These are phyloP conservation scores for Pancytospora philotis DNA, from an alignment of 371 early-diverging fungal species.

Conservation along the genomic window DNA sequence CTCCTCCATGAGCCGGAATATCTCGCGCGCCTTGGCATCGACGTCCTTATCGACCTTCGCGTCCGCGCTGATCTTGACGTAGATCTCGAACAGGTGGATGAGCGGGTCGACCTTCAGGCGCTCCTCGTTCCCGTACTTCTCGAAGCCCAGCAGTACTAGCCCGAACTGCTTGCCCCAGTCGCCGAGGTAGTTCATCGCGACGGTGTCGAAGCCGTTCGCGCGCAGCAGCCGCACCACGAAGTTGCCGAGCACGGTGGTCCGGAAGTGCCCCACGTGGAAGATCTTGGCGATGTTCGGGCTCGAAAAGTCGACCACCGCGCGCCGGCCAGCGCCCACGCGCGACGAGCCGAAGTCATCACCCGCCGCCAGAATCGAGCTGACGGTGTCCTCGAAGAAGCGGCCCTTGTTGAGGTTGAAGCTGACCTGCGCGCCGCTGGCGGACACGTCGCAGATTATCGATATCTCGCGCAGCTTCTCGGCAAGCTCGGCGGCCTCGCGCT, in stretches of 20 bases:
- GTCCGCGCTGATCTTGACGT: constrained; percentile 76
- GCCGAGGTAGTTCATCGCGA: constrained; percentile 90
- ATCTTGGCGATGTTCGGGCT: constrained; percentile 99
- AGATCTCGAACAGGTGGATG: constrained; percentile 80
- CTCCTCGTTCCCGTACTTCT: constrained; percentile 70
- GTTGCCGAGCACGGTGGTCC: constrained; percentile 92
- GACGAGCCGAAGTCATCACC: constrained; percentile 42
- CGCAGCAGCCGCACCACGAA: constrained; percentile 72
- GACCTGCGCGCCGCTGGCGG: constrained; percentile 8
- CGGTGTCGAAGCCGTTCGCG: constrained; percentile 72
- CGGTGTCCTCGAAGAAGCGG: constrained; percentile 18
- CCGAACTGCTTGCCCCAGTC: constrained; percentile 99
- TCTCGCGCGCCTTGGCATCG: constrained; percentile 77
- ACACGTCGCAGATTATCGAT: constrained; percentile 22
- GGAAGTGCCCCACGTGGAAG: constrained; percentile 95
- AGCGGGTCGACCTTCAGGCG: constrained; percentile 73
- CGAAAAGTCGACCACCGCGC: constrained; percentile 76
- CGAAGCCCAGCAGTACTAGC: constrained; percentile 78
- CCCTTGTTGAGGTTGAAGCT: constrained; percentile 44
- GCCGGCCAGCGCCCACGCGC: constrained; percentile 63
- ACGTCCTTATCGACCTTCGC: constrained; percentile 65
- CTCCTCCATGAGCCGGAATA: constrained; percentile 91
- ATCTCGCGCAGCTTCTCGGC: constrained; percentile 10
- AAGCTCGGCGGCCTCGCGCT: constrained; percentile 20
- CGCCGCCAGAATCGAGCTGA: constrained; percentile 25